Evolutionary conservation across 164 flowering plant genomes (phyloP), one percentile per base, ranked within the genome.

Genomic region (Aristolochia californica): DNA sequence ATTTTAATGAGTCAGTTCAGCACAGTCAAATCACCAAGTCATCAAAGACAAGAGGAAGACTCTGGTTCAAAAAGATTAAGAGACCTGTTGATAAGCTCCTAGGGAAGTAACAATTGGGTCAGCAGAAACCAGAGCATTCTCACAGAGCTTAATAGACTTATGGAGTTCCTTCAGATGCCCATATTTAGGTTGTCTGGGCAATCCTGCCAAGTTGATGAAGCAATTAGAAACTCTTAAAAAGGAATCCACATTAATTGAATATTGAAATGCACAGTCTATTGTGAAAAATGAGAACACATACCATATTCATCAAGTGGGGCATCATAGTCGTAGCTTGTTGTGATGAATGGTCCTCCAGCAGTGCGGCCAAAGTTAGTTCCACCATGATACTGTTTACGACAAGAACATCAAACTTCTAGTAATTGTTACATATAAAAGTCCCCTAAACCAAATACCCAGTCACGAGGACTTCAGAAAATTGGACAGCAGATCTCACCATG

Each of bases 241-340:
- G 10, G 27, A 15, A 20, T 43, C 11, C 18, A 5, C 9, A 14
- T 23, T 14, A 14, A 20, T 21, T 21, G 17, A 2, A 43, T 8
- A 57, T 27, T 0, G n/a, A 4, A 2, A n/a, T n/a, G n/a, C n/a
- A 14, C 2, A 54, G 9, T 27, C 17, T 2, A 54, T 7, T 30
- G 15, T 12, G 50, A 55, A 4, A 45, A 47, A 20, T 5, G 53
- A 20, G 21, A 5, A 4, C n/a, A 77, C n/a, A 73, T 69, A 94
- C 99, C 99, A 68, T 90, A 94, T 79, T 94, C 99, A 78, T 94
- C 99, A 54, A 93, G 70, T 15, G 99, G 99, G 62, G 99, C 97
- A 80, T 93, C 97, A 64, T 93, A 93, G 63, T 93, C 99, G 62
- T 93, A 93, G 68, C 96, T 93, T 24, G 96, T 87, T 27, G 99